These are phyloP conservation scores for Auxenochlorella pyrenoidosa DNA, from an alignment of 139 green algal species.

Conservation along the genomic window DNA sequence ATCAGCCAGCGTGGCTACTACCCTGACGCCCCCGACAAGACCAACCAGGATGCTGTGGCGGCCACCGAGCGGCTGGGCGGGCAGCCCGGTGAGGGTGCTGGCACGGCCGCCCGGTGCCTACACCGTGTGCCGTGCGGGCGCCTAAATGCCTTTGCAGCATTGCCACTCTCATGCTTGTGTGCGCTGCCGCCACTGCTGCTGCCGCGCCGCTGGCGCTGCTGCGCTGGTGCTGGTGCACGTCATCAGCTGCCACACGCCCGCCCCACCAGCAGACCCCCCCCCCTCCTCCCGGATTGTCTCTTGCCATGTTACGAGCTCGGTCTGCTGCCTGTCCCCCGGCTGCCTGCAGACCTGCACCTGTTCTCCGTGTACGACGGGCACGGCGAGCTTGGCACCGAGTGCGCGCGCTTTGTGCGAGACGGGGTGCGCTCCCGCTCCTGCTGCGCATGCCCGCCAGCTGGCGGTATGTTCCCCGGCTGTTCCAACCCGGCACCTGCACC, in stretches of 20 bases:
- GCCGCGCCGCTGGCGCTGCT: not conserved
- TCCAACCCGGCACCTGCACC: too few relatives aligned
- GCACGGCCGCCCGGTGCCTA: not conserved
- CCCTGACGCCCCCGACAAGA: slow-evolving; percentile 84
- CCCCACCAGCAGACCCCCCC: not conserved
- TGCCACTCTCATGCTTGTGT: not conserved
- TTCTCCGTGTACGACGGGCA: slow-evolving; percentile 94
- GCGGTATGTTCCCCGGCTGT: too few relatives aligned
- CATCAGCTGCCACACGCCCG: not conserved
- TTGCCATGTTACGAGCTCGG: too few relatives aligned
- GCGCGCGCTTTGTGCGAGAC: slow-evolving; percentile 81
- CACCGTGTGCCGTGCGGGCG: slow-evolving; percentile 51
- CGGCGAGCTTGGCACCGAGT: slow-evolving; percentile 77
- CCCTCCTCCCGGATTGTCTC: not conserved
- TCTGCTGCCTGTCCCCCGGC: not conserved
- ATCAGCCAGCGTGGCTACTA: slow-evolving; percentile 91
- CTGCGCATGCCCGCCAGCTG: too few relatives aligned
- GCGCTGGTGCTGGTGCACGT: not conserved
- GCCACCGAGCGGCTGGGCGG: slow-evolving; percentile 72
- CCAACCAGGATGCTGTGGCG: slow-evolving; percentile 91
- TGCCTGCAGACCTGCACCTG: slow-evolving; percentile 35
- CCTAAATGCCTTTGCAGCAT: not conserved
- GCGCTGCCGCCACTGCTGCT: not conserved
- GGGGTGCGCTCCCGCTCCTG: slow-evolving; percentile 55
- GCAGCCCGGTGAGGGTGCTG: slow-evolving; percentile 38